Evolutionary conservation across 768 basidiomycete genomes (phyloP).

Genomic region (Boletus tylopilopsis): DNA sequence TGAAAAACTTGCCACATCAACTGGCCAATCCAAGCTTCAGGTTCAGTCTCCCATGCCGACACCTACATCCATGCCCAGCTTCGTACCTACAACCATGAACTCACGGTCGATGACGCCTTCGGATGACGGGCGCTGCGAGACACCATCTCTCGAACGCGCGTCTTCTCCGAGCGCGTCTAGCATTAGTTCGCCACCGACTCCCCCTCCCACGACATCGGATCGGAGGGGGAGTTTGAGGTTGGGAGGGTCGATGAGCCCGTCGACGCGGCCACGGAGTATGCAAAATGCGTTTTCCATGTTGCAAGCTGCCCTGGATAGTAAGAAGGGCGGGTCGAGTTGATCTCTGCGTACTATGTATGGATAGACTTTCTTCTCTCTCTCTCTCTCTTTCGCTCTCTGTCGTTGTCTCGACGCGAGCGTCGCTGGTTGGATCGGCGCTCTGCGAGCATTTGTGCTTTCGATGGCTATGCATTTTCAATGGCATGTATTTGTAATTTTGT

Average conservation of each 20-base stretch:
- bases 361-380: no score
- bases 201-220: slow-evolving; percentile 18
- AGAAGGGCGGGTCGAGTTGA: slow-evolving; percentile 14
- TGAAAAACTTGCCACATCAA: slow-evolving; percentile 2
- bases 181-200: slow-evolving; percentile 22
- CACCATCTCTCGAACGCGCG: slow-evolving; percentile 22
- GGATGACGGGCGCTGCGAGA: slow-evolving; percentile 35
- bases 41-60: neutral
- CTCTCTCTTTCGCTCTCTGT: no score
- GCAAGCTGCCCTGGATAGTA: slow-evolving; percentile 27
- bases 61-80: neutral
- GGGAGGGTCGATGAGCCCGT: slow-evolving; percentile 18
- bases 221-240: slow-evolving; percentile 15
- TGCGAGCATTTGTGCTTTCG: no score
- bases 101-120: slow-evolving; percentile 17
- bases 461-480: no score
- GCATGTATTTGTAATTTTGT: no score
- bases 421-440: no score
- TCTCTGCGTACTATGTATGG: no score
- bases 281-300: slow-evolving; percentile 26
- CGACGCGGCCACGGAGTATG: slow-evolving; percentile 21
- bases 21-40: slow-evolving; percentile 7
- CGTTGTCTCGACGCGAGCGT: no score
- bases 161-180: slow-evolving; percentile 27
- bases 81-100: neutral